Conservation (phyloP, 2,329 filamentous ascomycete species). For the Pseudogymnoascus sp. region DNA sequence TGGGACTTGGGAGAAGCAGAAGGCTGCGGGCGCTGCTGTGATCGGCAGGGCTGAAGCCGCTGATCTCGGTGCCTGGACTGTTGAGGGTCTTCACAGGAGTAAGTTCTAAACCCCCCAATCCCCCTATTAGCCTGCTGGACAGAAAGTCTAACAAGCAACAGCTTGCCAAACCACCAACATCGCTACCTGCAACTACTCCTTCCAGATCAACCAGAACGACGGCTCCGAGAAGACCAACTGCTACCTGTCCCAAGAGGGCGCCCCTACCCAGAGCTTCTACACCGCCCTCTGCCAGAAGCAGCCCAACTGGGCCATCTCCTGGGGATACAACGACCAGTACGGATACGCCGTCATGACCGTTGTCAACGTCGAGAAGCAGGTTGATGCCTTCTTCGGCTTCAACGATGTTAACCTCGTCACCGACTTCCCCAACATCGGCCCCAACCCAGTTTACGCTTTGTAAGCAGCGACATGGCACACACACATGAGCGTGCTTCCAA, state of each 20-base stretch:
- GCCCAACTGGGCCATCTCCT: neutral
- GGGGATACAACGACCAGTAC: conserved; percentile 2
- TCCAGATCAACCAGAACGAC: conserved; percentile 2
- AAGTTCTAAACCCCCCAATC: neutral
- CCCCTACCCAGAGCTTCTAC: conserved; percentile 6
- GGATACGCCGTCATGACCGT: conserved; percentile 9
- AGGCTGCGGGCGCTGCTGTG: neutral
- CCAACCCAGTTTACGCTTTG: neutral
- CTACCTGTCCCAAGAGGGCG: neutral
- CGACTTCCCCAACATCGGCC: neutral
- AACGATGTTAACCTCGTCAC: conserved; percentile 5
- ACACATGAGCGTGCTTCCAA: neutral
- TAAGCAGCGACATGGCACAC: neutral
- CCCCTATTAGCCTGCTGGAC: neutral
- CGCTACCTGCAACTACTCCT: neutral
- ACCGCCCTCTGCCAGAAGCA: neutral
- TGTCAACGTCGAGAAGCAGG: neutral
- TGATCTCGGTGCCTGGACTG: neutral
- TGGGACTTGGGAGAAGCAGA: neutral
- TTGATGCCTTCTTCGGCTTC: conserved; percentile 7
- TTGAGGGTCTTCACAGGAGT: neutral
- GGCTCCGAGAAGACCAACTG: neutral
- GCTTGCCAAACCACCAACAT: neutral
- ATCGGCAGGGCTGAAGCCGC: neutral
- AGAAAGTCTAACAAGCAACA: neutral